Percentiles rank a stretch among this genome's conserved stretches.
These are phyloP conservation scores for Acacia confusa DNA, from an alignment of 306 rosid species.

Conservation along the genomic window DNA sequence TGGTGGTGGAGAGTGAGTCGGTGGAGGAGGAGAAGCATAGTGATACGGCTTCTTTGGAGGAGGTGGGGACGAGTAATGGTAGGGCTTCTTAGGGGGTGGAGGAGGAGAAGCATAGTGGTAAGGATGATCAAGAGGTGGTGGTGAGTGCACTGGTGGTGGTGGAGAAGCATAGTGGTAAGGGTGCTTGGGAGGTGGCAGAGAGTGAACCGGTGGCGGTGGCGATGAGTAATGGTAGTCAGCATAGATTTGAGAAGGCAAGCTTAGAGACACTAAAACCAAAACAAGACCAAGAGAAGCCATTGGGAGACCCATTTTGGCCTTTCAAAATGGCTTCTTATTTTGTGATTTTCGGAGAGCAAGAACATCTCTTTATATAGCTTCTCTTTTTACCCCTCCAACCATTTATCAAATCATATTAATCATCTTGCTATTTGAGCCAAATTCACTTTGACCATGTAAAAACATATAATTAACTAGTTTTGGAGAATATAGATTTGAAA, in stretches of 20 bases:
- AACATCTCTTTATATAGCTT: conserved; percentile 43
- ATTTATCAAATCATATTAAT: neutral
- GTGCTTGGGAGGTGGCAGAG: neutral
- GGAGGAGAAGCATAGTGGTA: conserved; percentile 24
- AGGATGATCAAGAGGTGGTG: conserved; percentile 1
- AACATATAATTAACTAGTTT: neutral
- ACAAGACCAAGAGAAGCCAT: conserved; percentile 46
- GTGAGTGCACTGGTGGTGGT: neutral
- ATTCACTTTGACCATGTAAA: neutral
- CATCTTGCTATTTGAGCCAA: neutral
- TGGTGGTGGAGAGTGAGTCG: too few species aligned
- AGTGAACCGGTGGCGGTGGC: too few species aligned
- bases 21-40: conserved; percentile 32
- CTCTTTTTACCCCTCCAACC: conserved; percentile 27
- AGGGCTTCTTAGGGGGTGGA: conserved; percentile 22
- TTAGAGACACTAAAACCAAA: conserved; percentile 41
- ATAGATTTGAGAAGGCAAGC: conserved; percentile 22
- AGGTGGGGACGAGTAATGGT: conserved; percentile 16
- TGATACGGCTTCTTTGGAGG: conserved; percentile 8
- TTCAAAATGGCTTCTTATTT: conserved; percentile 28
- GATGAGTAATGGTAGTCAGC: conserved; percentile 48
- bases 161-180: conserved; percentile 25
- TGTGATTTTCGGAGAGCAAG: conserved; percentile 13
- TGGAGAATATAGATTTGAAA: neutral
- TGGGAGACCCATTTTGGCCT: conserved; percentile 43